These are phyloP conservation scores for Gymnopus androsaceus DNA, from an alignment of 1,284 basidiomycete species.

Conservation along the genomic window DNA sequence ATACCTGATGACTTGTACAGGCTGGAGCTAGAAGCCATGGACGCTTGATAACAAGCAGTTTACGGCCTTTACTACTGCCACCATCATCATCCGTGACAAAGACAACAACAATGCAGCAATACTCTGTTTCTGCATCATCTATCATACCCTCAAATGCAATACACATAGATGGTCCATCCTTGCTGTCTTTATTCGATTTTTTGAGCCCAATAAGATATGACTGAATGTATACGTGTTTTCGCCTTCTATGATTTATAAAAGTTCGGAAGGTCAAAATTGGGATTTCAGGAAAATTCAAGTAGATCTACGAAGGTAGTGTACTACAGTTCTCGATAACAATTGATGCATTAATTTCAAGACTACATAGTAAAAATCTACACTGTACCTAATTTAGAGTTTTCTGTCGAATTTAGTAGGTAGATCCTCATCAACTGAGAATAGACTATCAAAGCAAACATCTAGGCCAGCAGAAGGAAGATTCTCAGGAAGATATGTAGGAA, in stretches of 20 bases:
- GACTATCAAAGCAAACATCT: neutral
- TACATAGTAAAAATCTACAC: too few species aligned
- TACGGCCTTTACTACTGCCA: slow-evolving; percentile 25
- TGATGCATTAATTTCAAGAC: too few species aligned
- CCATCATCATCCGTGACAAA: slow-evolving; percentile 30
- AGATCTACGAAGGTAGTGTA: too few species aligned
- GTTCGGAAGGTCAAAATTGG: too few species aligned
- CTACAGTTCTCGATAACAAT: too few species aligned
- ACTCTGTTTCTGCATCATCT: slow-evolving; percentile 24
- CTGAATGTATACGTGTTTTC: too few species aligned
- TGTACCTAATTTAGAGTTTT: neutral
- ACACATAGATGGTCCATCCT: slow-evolving; percentile 27
- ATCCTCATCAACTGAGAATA: slow-evolving; percentile 1
- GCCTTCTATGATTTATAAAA: too few species aligned
- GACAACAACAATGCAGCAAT: slow-evolving; percentile 20
- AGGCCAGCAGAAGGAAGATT: neutral
- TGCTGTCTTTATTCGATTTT: slow-evolving; percentile 21
- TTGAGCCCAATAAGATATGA: slow-evolving; percentile 26
- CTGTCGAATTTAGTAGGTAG: neutral
- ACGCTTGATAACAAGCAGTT: slow-evolving; percentile 19
- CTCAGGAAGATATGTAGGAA: neutral
- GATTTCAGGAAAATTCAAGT: too few species aligned
- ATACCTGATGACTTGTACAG: slow-evolving; percentile 26
- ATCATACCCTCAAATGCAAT: slow-evolving; percentile 25
- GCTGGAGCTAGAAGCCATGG: slow-evolving; percentile 22